These are phyloP conservation scores for Zanthoxylum bungeanum DNA, from an alignment of 345 rosid species.

Conservation along the genomic window DNA sequence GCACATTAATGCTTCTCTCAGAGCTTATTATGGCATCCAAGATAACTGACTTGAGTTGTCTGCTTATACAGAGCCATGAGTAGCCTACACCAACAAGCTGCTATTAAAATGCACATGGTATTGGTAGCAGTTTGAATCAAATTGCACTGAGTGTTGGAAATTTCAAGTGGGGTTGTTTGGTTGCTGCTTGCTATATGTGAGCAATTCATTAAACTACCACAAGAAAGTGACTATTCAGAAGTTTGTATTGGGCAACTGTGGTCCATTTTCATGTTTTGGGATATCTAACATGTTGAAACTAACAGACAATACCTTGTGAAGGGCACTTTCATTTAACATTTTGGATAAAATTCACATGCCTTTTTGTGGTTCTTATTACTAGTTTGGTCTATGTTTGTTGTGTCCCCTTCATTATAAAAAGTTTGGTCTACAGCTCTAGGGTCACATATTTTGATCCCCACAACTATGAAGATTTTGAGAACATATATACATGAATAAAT, in stretches of 20 bases:
- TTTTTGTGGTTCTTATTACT: constrained; percentile 27
- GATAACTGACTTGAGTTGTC: constrained; percentile 15
- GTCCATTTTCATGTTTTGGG: constrained; percentile 20
- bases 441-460: constrained; percentile 13
- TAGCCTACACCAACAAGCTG: constrained; percentile 20
- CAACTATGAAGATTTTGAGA: background rate
- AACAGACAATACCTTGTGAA: constrained; percentile 46
- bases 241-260: background rate
- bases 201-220: background rate
- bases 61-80: constrained; percentile 9
- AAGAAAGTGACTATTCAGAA: constrained; percentile 7
- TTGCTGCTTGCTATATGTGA: constrained; percentile 5
- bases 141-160: background rate
- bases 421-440: background rate
- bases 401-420: background rate
- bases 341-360: constrained; percentile 32
- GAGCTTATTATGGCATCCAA: constrained; percentile 9
- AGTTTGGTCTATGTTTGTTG: constrained; percentile 11
- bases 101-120: constrained; percentile 31
- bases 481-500: background rate
- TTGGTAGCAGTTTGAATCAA: background rate
- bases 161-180: constrained; percentile 9
- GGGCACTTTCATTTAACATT: constrained; percentile 28
- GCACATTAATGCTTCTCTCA: background rate
- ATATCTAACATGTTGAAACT: constrained; percentile 3